phyloP scores from a whole-genome alignment of 257 asterid species.

The Phtheirospermum japonicum region DNA sequence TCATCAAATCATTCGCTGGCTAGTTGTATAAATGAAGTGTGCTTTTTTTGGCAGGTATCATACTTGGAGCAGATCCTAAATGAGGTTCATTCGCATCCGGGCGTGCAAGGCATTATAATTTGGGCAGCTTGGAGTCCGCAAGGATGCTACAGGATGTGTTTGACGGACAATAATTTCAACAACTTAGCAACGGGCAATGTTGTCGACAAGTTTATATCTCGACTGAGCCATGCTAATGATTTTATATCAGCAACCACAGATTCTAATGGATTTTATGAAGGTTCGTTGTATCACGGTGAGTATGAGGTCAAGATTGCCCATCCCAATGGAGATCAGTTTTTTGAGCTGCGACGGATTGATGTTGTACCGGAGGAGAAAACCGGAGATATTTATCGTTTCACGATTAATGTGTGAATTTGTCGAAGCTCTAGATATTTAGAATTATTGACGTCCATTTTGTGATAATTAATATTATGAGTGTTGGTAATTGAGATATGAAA shows the following conservation, averaged over 20 bases:
- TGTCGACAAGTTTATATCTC: conserved; percentile 30
- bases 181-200: conserved; percentile 49
- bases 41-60: no score
- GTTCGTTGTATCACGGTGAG: conserved; percentile 45
- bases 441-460: no score
- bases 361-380: conserved; percentile 11
- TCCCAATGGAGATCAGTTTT: conserved; percentile 16
- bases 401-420: not conserved
- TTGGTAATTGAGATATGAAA: no score
- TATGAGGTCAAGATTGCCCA: conserved; percentile 37
- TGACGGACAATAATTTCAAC: conserved; percentile 47
- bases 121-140: conserved; percentile 53
- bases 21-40: no score
- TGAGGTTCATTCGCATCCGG: conserved; percentile 43
- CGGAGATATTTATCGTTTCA: not conserved
- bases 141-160: conserved; percentile 55
- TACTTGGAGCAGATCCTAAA: conserved; percentile 37
- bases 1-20: no score
- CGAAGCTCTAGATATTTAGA: no score
- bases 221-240: not conserved
- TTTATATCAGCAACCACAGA: conserved; percentile 31
- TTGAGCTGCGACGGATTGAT: not conserved
- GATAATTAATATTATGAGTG: no score
- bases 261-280: conserved; percentile 32
- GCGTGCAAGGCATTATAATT: conserved; percentile 39